Conservation (phyloP, 352 stramenopile species). For the Phytophthora pinifolia region DNA sequence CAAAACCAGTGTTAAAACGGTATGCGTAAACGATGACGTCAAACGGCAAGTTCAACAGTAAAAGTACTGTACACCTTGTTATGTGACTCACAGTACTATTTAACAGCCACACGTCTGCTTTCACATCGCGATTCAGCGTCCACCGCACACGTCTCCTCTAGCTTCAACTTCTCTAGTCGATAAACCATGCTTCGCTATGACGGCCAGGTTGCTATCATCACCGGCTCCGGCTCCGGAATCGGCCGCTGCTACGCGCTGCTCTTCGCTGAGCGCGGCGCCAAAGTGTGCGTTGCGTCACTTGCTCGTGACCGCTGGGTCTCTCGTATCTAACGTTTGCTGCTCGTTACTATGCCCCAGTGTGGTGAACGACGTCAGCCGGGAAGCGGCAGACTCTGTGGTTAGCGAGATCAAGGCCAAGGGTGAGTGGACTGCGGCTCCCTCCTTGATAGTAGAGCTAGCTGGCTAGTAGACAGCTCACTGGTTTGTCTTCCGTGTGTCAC, state of each 20-base stretch:
- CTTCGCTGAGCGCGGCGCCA: slow-evolving; percentile 73
- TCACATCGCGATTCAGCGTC: slow-evolving; percentile 25
- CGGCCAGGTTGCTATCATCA: slow-evolving; percentile 77
- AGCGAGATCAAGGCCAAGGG: slow-evolving; percentile 77
- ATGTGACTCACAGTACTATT: not conserved
- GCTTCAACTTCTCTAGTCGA: slow-evolving; percentile 1
- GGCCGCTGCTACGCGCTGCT: slow-evolving; percentile 76
- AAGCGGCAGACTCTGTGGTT: slow-evolving; percentile 71
- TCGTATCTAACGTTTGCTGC: slow-evolving; percentile 7
- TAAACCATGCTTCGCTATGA: slow-evolving; percentile 70
- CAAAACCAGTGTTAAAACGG: no score
- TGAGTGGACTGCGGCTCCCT: slow-evolving; percentile 8
- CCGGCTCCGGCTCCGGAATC: slow-evolving; percentile 69
- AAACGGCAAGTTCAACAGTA: slow-evolving; percentile 25
- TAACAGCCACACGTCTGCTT: slow-evolving; percentile 3
- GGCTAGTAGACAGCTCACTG: slow-evolving; percentile 3
- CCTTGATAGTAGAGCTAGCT: not conserved
- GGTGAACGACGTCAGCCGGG: slow-evolving; percentile 74
- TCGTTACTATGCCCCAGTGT: slow-evolving; percentile 35
- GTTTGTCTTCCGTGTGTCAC: not conserved
- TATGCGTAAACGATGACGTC: slow-evolving; percentile 32
- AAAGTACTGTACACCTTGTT: not conserved
- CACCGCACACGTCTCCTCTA: slow-evolving; percentile 9
- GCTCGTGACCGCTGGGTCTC: not conserved
- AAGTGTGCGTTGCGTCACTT: slow-evolving; percentile 58